Conservation (phyloP, 768 basidiomycete species). For the Trametopsis cervina region DNA sequence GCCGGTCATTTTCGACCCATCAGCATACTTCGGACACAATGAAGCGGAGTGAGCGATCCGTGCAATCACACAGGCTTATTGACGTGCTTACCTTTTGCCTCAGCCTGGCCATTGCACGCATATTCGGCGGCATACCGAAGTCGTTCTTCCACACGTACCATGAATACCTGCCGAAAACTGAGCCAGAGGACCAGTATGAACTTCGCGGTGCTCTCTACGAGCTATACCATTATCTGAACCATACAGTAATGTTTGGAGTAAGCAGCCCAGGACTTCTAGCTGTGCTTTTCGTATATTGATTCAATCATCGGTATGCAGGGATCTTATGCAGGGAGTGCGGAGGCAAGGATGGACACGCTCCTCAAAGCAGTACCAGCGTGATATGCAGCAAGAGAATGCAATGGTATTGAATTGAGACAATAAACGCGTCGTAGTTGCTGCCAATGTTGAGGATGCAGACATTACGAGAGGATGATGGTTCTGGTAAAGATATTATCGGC, state of each 20-base stretch:
- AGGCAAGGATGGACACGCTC: constrained; percentile 36
- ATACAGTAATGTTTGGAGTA: constrained; percentile 74
- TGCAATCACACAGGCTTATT: constrained; percentile 3
- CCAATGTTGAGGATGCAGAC: too few species aligned
- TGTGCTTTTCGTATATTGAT: constrained; percentile 7
- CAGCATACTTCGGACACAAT: constrained; percentile 74
- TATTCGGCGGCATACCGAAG: constrained; percentile 69
- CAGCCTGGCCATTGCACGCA: constrained; percentile 70
- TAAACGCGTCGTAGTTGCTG: too few species aligned
- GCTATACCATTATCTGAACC: constrained; percentile 78
- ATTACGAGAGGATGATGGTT: too few species aligned
- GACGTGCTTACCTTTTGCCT: neutral
- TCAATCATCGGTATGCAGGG: constrained; percentile 21
- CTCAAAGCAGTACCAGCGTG: constrained; percentile 30
- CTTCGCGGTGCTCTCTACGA: constrained; percentile 66
- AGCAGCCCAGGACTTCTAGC: too few species aligned
- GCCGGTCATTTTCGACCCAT: constrained; percentile 72
- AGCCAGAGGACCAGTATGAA: constrained; percentile 58
- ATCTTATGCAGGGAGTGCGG: constrained; percentile 48
- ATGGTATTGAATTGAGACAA: too few species aligned
- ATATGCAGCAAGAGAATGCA: too few species aligned
- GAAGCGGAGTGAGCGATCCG: constrained; percentile 62
- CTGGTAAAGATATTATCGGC: too few species aligned
- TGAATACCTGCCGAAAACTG: constrained; percentile 50
- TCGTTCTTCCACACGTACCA: constrained; percentile 65